These are phyloP conservation scores for Leccinum boreale DNA, from an alignment of 768 basidiomycete species.

Conservation along the genomic window DNA sequence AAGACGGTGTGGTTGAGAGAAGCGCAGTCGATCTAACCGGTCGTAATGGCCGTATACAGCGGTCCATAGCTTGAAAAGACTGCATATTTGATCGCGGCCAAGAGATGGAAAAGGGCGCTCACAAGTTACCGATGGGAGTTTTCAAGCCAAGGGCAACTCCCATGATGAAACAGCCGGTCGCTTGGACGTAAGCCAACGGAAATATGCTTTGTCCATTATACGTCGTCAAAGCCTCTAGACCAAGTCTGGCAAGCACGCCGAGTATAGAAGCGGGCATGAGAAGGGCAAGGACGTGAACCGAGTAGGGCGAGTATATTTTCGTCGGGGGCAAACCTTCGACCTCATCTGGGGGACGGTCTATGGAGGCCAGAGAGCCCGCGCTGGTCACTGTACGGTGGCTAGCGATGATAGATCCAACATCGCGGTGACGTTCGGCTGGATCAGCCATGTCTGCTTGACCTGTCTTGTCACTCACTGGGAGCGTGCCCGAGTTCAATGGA, in stretches of 20 bases:
- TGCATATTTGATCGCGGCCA: slow-evolving; percentile 9
- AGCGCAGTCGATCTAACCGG: slow-evolving; percentile 47
- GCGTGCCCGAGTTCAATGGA: background rate
- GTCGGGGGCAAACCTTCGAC: slow-evolving; percentile 31
- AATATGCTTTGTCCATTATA: slow-evolving; percentile 80
- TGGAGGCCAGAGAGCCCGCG: slow-evolving; percentile 39
- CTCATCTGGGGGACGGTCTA: slow-evolving; percentile 40
- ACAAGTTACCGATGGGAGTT: slow-evolving; percentile 74
- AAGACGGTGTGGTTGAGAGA: background rate
- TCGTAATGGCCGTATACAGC: slow-evolving; percentile 83
- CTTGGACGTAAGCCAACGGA: slow-evolving; percentile 81
- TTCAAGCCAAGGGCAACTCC: slow-evolving; percentile 72
- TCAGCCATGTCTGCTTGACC: background rate
- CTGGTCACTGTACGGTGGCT: slow-evolving; percentile 31
- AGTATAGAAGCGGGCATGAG: slow-evolving; percentile 82
- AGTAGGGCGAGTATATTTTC: slow-evolving; percentile 50
- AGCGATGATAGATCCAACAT: slow-evolving; percentile 35
- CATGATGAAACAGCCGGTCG: slow-evolving; percentile 89
- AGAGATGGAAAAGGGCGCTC: slow-evolving; percentile 29
- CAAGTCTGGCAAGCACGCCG: slow-evolving; percentile 81
- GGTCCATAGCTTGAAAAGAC: slow-evolving; percentile 68
- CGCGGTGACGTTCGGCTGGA: slow-evolving; percentile 15
- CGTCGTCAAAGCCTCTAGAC: slow-evolving; percentile 66
- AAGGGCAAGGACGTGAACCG: slow-evolving; percentile 61
- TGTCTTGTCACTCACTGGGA: slow-evolving; percentile 3